A percentile compares a stretch with the other conserved stretches of the same genome.
phyloP scores from a whole-genome alignment of 1,284 basidiomycete genomes.

The Ustilago hordei region DNA sequence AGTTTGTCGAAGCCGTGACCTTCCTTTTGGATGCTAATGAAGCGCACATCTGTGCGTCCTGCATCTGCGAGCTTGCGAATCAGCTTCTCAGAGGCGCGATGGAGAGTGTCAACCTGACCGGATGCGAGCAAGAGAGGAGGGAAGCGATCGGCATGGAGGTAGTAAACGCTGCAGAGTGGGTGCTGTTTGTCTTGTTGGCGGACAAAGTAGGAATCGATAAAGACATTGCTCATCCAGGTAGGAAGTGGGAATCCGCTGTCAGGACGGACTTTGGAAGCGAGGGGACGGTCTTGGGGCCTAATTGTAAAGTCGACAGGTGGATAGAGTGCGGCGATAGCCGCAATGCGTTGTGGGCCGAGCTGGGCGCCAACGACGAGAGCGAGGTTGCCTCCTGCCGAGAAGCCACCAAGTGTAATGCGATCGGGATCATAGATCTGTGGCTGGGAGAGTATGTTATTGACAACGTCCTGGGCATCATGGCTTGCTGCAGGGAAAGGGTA shows the following conservation, averaged over 20 bases:
- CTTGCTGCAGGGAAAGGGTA: conserved; percentile 58
- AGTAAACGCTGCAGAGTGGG: conserved; percentile 50
- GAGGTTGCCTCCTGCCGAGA: conserved; percentile 63
- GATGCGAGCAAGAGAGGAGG: conserved; percentile 49
- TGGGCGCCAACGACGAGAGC: conserved; percentile 44
- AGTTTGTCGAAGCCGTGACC: conserved; percentile 66
- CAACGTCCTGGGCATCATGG: conserved; percentile 52
- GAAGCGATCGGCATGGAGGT: conserved; percentile 32
- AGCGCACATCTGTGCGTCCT: conserved; percentile 38
- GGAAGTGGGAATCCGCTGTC: conserved; percentile 51
- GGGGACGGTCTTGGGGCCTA: conserved; percentile 20
- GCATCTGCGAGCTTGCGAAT: conserved; percentile 45
- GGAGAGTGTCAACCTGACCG: conserved; percentile 57
- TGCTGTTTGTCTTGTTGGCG: conserved; percentile 26
- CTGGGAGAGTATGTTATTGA: conserved; percentile 43
- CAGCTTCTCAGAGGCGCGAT: conserved; percentile 50
- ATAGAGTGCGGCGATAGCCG: conserved; percentile 48
- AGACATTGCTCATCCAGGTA: conserved; percentile 43
- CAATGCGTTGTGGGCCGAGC: conserved; percentile 50
- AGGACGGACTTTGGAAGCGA: conserved; percentile 23
- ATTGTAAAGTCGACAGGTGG: conserved; percentile 53
- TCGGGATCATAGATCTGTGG: conserved; percentile 40
- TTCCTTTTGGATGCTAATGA: conserved; percentile 50
- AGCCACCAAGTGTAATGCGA: conserved; percentile 57
- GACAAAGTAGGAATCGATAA: conserved; percentile 56